phyloP scores from a whole-genome alignment of 1,284 basidiomycete species.

The Pseudozyma tsukubaensis region DNA sequence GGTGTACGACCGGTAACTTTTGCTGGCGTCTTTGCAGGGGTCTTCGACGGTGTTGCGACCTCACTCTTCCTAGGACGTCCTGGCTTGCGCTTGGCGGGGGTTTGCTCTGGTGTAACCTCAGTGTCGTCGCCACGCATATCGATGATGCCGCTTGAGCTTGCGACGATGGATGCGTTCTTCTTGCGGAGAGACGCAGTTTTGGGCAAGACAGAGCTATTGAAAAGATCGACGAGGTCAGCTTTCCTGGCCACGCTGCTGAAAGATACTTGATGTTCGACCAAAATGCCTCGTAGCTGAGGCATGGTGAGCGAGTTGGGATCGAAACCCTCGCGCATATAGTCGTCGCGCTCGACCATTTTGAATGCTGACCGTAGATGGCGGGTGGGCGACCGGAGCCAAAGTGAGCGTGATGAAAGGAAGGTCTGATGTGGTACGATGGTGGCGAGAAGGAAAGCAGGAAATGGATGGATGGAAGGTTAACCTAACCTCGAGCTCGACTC shows the following conservation, averaged over 20 bases:
- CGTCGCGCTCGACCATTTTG: constrained; percentile 46
- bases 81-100: constrained; percentile 42
- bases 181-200: constrained; percentile 65
- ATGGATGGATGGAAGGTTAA: too few species aligned
- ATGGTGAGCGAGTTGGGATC: constrained; percentile 82
- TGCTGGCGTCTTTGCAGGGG: constrained; percentile 18
- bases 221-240: constrained; percentile 82
- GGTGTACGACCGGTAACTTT: constrained; percentile 14
- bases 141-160: constrained; percentile 68
- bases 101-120: constrained; percentile 26
- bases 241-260: constrained; percentile 86
- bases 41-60: constrained; percentile 20
- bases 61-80: constrained; percentile 46
- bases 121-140: constrained; percentile 66
- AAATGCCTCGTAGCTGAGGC: constrained; percentile 81
- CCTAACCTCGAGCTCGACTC: neutral
- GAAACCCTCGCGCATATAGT: constrained; percentile 86
- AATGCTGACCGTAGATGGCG: neutral
- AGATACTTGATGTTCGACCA: constrained; percentile 82
- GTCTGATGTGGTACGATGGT: constrained; percentile 2
- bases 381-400: too few species aligned
- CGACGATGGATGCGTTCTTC: constrained; percentile 74
- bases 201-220: constrained; percentile 73
- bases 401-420: neutral
- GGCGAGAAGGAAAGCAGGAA: constrained; percentile 12